phyloP scores from a whole-genome alignment of 768 basidiomycete genomes.

The Collybiopsis confluens region DNA sequence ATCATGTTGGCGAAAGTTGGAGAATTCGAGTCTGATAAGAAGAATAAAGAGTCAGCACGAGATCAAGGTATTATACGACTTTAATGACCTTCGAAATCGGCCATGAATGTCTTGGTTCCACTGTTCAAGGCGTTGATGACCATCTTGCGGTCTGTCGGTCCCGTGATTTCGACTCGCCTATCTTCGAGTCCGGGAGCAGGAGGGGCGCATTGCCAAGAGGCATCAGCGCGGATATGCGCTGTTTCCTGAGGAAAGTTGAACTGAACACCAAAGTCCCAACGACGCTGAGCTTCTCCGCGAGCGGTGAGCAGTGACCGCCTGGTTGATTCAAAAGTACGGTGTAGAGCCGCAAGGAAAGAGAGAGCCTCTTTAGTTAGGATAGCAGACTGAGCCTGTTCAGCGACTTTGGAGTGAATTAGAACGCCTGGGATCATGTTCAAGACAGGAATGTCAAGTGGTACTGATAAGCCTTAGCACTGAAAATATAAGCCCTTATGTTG shows the following conservation, averaged over 20 bases:
- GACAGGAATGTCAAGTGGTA: too few species aligned
- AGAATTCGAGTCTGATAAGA: constrained; percentile 78
- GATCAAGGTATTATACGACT: too few species aligned
- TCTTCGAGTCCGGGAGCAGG: constrained; percentile 94
- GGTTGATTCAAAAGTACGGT: constrained; percentile 88
- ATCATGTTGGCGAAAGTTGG: constrained; percentile 93
- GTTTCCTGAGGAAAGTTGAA: constrained; percentile 91
- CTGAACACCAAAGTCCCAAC: constrained; percentile 71
- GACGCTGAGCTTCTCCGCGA: constrained; percentile 73
- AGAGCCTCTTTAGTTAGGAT: constrained; percentile 87
- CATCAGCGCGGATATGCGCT: constrained; percentile 80
- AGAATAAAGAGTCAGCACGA: too few species aligned
- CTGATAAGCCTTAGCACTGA: too few species aligned
- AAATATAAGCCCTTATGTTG: too few species aligned
- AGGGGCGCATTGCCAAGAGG: constrained; percentile 87
- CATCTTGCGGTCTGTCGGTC: constrained; percentile 98
- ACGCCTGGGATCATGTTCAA: constrained; percentile 65
- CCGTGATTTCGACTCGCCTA: constrained; percentile 94
- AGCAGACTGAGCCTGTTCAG: constrained; percentile 61
- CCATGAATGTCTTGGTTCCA: constrained; percentile 98
- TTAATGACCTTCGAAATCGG: constrained; percentile 99
- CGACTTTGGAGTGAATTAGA: constrained; percentile 59
- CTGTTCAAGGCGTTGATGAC: constrained; percentile 96
- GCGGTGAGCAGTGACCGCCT: constrained; percentile 77
- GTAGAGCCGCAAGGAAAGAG: constrained; percentile 84